phyloP scores from a whole-genome alignment of 2,329 filamentous ascomycete genomes.

The Colletotrichum sp. region DNA sequence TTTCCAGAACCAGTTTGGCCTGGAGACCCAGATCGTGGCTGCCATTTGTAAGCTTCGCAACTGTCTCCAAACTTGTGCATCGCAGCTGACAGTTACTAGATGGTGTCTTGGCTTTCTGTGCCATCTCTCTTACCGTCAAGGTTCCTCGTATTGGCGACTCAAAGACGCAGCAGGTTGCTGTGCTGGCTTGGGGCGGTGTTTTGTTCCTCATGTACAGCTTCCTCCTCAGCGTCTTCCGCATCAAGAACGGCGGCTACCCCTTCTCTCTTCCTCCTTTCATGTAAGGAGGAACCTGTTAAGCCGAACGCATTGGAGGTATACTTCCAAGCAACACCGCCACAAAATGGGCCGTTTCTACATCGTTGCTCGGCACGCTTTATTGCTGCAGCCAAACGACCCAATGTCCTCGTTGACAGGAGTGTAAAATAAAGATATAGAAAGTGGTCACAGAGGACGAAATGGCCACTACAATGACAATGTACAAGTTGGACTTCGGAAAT shows the following conservation, averaged over 20 bases:
- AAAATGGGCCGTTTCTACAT: background rate
- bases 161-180: conserved; percentile 79
- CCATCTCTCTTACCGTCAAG: conserved; percentile 90
- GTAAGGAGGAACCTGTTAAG: conserved; percentile 35
- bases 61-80: background rate
- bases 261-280: conserved; percentile 93
- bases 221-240: conserved; percentile 88
- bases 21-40: conserved; percentile 95
- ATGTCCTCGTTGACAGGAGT: background rate
- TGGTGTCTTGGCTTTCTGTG: conserved; percentile 83
- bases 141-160: conserved; percentile 85
- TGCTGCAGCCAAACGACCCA: background rate
- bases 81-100: conserved; percentile 52
- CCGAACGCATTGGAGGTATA: background rate
- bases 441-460: background rate
- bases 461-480: background rate
- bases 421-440: conserved; percentile 2
- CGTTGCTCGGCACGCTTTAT: background rate
- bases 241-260: conserved; percentile 94
- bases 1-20: conserved; percentile 91
- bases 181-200: conserved; percentile 79
- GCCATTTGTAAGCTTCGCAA: conserved; percentile 77
- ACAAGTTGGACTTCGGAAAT: background rate
- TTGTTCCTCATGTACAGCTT: conserved; percentile 91
- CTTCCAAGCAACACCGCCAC: background rate